These are phyloP conservation scores for Epichloe coenophiala DNA, from an alignment of 2,329 filamentous ascomycete species.

Conservation along the genomic window DNA sequence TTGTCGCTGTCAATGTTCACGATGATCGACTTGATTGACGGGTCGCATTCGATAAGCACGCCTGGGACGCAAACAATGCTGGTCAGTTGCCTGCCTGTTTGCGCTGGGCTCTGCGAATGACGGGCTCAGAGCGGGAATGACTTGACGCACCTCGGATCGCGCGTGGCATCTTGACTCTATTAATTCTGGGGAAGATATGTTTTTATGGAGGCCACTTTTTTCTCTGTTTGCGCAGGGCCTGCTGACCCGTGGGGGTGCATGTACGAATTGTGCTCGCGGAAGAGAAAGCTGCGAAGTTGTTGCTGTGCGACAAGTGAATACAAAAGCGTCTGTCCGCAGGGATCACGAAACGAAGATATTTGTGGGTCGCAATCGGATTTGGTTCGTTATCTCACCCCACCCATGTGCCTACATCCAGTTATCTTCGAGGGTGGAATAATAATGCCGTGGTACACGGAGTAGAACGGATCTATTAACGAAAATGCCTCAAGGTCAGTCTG, in stretches of 20 bases:
- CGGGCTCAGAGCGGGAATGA: background rate
- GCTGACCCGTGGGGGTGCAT: too few relatives aligned
- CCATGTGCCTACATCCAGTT: too few relatives aligned
- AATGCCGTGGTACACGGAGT: too few relatives aligned
- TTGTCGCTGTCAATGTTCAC: constrained; percentile 58
- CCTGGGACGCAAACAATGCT: constrained; percentile 26
- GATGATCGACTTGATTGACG: constrained; percentile 80
- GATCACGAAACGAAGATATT: background rate
- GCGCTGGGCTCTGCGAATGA: background rate
- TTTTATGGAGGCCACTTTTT: background rate
- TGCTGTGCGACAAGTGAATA: too few relatives aligned
- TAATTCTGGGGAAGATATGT: background rate
- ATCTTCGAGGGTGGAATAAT: too few relatives aligned
- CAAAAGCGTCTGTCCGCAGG: too few relatives aligned
- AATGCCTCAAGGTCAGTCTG: too few relatives aligned
- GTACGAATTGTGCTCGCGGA: too few relatives aligned
- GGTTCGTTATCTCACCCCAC: too few relatives aligned
- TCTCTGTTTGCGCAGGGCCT: background rate
- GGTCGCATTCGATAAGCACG: constrained; percentile 67
- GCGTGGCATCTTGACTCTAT: constrained; percentile 33
- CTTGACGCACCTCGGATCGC: constrained; percentile 37
- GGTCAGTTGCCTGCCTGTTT: constrained; percentile 2
- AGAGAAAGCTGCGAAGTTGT: too few relatives aligned
- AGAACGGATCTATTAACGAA: too few relatives aligned
- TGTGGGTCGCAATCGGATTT: background rate